Evolutionary conservation across 139 green algal species (phyloP).

Genomic region (Nannochloris sp.): DNA sequence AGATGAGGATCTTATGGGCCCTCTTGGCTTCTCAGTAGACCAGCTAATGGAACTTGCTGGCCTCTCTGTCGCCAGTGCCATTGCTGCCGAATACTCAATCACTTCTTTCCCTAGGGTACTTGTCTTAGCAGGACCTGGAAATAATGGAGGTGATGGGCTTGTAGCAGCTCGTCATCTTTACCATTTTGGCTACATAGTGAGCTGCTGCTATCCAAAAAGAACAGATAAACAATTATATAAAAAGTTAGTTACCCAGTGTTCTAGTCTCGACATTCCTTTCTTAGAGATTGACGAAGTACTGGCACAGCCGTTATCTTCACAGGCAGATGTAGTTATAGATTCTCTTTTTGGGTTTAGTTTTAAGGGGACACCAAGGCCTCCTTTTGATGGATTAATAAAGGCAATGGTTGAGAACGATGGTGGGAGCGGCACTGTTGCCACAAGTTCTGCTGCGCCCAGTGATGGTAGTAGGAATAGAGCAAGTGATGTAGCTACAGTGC

Average conservation of each 20-base stretch:
- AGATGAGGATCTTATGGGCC: conserved; percentile 87
- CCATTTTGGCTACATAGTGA: conserved; percentile 81
- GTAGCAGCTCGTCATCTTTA: conserved; percentile 86
- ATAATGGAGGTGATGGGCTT: conserved; percentile 97
- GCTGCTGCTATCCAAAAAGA: conserved; percentile 80
- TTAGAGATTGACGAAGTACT: conserved; percentile 44
- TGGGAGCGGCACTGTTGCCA: not conserved
- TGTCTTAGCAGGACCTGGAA: conserved; percentile 87
- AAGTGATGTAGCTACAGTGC: conserved; percentile 56
- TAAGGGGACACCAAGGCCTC: conserved; percentile 71
- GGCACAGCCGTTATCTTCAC: not conserved
- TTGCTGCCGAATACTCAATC: conserved; percentile 53
- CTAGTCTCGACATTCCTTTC: conserved; percentile 58
- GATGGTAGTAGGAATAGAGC: not conserved
- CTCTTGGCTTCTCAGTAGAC: conserved; percentile 79
- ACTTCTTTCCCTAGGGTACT: conserved; percentile 48
- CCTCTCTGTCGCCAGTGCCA: conserved; percentile 52
- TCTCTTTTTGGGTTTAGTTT: conserved; percentile 98
- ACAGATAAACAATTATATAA: conserved; percentile 83
- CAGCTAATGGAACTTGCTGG: conserved; percentile 86
- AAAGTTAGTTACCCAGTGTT: conserved; percentile 67
- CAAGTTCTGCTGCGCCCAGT: not conserved
- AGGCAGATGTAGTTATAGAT: conserved; percentile 81
- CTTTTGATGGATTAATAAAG: conserved; percentile 81
- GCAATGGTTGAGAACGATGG: conserved; percentile 17